These are phyloP conservation scores for Combretum micranthum DNA, from an alignment of 345 rosid species.

Conservation along the genomic window DNA sequence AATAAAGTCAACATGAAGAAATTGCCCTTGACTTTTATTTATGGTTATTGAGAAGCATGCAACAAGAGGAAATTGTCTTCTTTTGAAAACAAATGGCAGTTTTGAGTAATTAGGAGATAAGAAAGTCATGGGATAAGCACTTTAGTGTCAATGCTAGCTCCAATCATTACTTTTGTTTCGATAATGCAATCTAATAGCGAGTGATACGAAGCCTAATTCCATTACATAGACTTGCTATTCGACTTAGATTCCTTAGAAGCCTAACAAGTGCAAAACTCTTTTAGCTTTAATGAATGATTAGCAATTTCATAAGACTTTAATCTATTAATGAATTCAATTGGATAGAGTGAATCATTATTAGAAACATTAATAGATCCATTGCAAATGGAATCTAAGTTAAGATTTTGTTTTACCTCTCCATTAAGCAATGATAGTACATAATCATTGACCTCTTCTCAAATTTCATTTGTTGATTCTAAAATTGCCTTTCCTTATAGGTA, in stretches of 20 bases:
- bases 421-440: background rate
- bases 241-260: constrained; percentile 5
- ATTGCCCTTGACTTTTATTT: constrained; percentile 2
- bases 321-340: background rate
- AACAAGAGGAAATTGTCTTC: background rate
- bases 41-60: background rate
- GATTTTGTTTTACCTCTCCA: background rate
- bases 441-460: background rate
- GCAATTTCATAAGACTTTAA: background rate
- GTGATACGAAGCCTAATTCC: background rate
- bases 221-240: background rate
- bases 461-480: background rate
- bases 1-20: background rate
- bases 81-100: background rate
- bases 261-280: background rate
- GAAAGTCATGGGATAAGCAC: background rate
- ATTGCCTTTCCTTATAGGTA: background rate
- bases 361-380: background rate
- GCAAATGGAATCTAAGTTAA: background rate
- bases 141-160: background rate
- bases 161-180: background rate
- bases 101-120: background rate
- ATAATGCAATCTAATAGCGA: background rate
- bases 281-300: background rate
- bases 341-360: background rate